Evolutionary conservation across 257 asterid species (phyloP).

Genomic region (Solanum chiquidenum): DNA sequence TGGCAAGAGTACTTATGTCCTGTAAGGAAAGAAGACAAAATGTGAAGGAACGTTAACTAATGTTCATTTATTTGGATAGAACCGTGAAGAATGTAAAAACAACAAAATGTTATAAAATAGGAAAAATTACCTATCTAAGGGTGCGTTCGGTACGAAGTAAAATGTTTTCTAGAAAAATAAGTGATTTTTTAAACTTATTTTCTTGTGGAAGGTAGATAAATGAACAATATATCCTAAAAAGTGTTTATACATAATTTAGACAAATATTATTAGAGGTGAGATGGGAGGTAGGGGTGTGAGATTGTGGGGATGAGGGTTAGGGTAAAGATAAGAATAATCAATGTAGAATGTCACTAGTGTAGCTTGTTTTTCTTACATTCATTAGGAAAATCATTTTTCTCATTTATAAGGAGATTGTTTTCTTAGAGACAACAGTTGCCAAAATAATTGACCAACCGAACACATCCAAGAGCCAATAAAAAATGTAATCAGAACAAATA

Average conservation of each 20-base stretch:
- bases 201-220: no score
- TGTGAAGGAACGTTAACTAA: not conserved
- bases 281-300: not conserved
- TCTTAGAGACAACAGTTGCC: no score
- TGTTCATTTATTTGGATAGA: not conserved
- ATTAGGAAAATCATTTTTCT: no score
- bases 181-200: not conserved
- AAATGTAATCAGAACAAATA: no score
- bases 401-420: no score
- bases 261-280: not conserved
- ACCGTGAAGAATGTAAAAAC: not conserved
- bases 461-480: no score
- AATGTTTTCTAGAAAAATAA: not conserved
- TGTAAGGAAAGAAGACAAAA: constrained; percentile 1
- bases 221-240: no score
- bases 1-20: constrained; percentile 17
- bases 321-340: no score
- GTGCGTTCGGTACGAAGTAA: not conserved
- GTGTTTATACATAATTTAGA: not conserved
- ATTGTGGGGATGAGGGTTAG: not conserved
- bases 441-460: no score
- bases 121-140: not conserved
- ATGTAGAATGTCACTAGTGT: no score
- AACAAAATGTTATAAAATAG: not conserved
- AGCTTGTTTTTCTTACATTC: no score